Base-by-base conservation (phyloP, 129 eudicot species). In the Sambucus nigra region DNA sequence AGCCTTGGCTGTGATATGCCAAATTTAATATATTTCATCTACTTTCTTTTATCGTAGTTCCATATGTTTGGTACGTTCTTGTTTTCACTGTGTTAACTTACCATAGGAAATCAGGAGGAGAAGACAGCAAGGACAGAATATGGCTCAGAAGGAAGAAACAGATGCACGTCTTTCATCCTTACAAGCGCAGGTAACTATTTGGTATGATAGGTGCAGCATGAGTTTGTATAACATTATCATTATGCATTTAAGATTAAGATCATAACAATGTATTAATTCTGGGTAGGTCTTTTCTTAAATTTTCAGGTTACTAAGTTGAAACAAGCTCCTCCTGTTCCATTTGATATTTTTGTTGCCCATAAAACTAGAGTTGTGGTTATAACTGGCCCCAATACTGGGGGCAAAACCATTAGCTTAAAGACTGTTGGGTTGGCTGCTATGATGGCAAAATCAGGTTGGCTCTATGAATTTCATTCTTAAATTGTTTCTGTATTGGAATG, bases 311-410 rank as follows among this genome's bases (percentile, higher is more conserved):
- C 73, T 56, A 73, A 65, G 44, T 32, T 91, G 70, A 77, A 85
- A 65, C 52, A 79, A 61, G 70, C 79, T 51, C 76, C 61, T 18
- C 98, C 98, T 5, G 80, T 85, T 61, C 94, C 95, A 5, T 73
- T 82, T 26, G 95, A 91, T 63, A 66, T 85, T 60, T 71, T 71
- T 55, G 73, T 85, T 59, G 76, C 72, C 23, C 73, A 77, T 55
- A 68, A 69, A 50, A 91, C 86, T 27, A 79, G 77, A 66, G 98
- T 82, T 55, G 58, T 85, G 49, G 86, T 91, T 26, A 80, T 91
- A 66, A 85, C 95, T 67, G 98, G 98, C 74, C 98, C 98, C 46
- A 91, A 91, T 74, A 85, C 98, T n/a, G 98, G 98, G 29, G 98
- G 98, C 35, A 91, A 91, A 80, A 91, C 98, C 75, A 82, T 91